Evolutionary conservation across 2,329 filamentous ascomycete species (phyloP), one percentile per base, ranked within the genome.

Genomic region (Mycogone perniciosa): DNA sequence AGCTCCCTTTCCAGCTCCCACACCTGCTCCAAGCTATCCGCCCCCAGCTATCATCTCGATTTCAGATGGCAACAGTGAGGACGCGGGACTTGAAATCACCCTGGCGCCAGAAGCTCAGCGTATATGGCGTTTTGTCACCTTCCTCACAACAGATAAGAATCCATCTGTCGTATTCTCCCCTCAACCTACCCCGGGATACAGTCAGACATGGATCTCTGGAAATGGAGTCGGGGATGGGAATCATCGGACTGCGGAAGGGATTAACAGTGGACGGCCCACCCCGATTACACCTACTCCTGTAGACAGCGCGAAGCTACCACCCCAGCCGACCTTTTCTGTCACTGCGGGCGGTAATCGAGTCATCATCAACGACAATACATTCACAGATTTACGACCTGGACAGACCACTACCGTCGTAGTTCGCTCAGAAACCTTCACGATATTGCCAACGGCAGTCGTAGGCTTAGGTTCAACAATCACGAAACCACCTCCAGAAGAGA

Each of bases 61-160:
- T 5, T 38, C 46, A 4, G 46, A 44, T 31, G 43, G 38, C 13
- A 27, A 37, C 26, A 38, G 38, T 1, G 30, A 38, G 5, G 29
- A 45, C 5, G 43, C 20, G 6, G 46, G 29, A 11, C 46, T 33
- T 11, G 13, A 50, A 29, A 46, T 44, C 10, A 53, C 51, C 6
- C 37, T 53, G 26, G 44, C 34, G 7, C 52, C 48, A 9, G 37
- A 44, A 11, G 39, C 42, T 4, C 38, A 37, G 3, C 35, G 44
- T 9, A 42, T 34, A 34, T 48, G 39, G 3, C 48, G 40, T n/a
- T 71, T 71, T 5, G 57, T 76, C 43, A 75, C 71, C 4, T 72
- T 77, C 43, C 60, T 75, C 46, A 79, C 76, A 2, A 79, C 76
- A 3, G 76, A 79, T 59, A 80, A 79, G 59, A 80, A 80, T 50